These are phyloP conservation scores for Podosphaera xanthii DNA, from an alignment of 2,329 filamentous ascomycete species.

Conservation along the genomic window DNA sequence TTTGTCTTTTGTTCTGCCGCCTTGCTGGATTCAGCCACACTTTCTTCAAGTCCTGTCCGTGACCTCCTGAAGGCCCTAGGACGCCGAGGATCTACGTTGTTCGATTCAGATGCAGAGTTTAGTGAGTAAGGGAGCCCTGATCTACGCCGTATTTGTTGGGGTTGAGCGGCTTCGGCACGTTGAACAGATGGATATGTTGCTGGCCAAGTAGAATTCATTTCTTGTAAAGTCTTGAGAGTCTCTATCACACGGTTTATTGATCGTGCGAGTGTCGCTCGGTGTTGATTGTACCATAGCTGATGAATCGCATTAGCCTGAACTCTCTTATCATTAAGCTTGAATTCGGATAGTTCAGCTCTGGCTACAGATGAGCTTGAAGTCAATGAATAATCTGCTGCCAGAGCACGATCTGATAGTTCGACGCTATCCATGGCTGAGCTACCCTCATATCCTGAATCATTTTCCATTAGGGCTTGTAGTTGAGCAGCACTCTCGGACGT, in stretches of 20 bases:
- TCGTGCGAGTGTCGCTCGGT: slow-evolving; percentile 65
- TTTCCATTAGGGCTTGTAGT: slow-evolving; percentile 59
- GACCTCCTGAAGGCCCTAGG: slow-evolving; percentile 40
- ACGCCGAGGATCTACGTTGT: slow-evolving; percentile 12
- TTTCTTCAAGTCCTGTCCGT: slow-evolving; percentile 41
- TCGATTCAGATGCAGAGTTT: slow-evolving; percentile 13
- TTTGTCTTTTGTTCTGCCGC: slow-evolving; percentile 36
- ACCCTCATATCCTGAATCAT: slow-evolving; percentile 80
- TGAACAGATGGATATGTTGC: slow-evolving; percentile 82
- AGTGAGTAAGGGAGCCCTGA: slow-evolving; percentile 37
- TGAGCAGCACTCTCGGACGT: slow-evolving; percentile 62
- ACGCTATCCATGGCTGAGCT: slow-evolving; percentile 45
- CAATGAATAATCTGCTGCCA: slow-evolving; percentile 24
- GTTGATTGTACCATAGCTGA: slow-evolving; percentile 87
- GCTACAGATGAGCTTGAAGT: slow-evolving; percentile 11
- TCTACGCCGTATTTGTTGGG: slow-evolving; percentile 28
- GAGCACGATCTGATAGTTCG: slow-evolving; percentile 22
- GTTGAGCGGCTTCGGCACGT: slow-evolving; percentile 24
- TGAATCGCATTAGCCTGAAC: slow-evolving; percentile 64
- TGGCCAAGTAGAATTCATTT: slow-evolving; percentile 81
- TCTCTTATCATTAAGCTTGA: slow-evolving; percentile 30
- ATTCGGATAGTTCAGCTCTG: slow-evolving; percentile 22
- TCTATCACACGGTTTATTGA: slow-evolving; percentile 76
- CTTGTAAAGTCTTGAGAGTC: slow-evolving; percentile 57
- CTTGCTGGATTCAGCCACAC: slow-evolving; percentile 46